phyloP scores from a whole-genome alignment of 768 basidiomycete genomes.

The Hebeloma cylindrosporum region DNA sequence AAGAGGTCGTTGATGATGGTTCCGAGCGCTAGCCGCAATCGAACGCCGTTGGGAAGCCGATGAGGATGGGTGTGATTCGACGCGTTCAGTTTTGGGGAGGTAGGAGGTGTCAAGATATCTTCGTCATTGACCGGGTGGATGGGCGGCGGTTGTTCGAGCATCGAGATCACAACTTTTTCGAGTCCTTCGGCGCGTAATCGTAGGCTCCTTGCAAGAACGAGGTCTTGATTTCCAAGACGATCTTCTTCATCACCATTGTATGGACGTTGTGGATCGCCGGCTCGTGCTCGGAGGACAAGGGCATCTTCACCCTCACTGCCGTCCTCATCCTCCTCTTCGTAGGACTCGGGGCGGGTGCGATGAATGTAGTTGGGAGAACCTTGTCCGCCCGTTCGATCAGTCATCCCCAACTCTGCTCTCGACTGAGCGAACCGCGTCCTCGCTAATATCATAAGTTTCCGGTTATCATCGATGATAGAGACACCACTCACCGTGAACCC shows the following conservation, averaged over 20 bases:
- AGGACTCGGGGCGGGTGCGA: slow-evolving; percentile 71
- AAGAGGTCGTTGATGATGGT: slow-evolving; percentile 84
- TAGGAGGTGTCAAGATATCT: slow-evolving; percentile 51
- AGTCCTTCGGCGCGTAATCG: slow-evolving; percentile 76
- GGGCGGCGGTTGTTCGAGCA: slow-evolving; percentile 79
- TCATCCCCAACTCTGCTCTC: slow-evolving; percentile 83
- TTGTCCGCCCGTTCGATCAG: slow-evolving; percentile 73
- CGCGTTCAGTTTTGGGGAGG: slow-evolving; percentile 45
- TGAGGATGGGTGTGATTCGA: slow-evolving; percentile 48
- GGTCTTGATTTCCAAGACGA: slow-evolving; percentile 55
- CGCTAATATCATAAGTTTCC: slow-evolving; percentile 29
- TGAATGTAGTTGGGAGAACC: slow-evolving; percentile 59
- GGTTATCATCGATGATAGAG: not conserved
- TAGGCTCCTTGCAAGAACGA: slow-evolving; percentile 60
- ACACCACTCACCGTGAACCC: slow-evolving; percentile 61
- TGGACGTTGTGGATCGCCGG: slow-evolving; percentile 42
- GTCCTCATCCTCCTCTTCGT: slow-evolving; percentile 70
- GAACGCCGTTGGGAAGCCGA: slow-evolving; percentile 76
- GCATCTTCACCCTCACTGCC: slow-evolving; percentile 64
- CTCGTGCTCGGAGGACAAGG: slow-evolving; percentile 50
- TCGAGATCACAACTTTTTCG: slow-evolving; percentile 78
- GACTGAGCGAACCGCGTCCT: slow-evolving; percentile 82
- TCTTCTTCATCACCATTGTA: slow-evolving; percentile 61
- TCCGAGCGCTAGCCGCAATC: slow-evolving; percentile 71
- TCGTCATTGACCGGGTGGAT: slow-evolving; percentile 57